Base-by-base conservation (phyloP, 257 asterid species). In the Penstemon newberryi region DNA sequence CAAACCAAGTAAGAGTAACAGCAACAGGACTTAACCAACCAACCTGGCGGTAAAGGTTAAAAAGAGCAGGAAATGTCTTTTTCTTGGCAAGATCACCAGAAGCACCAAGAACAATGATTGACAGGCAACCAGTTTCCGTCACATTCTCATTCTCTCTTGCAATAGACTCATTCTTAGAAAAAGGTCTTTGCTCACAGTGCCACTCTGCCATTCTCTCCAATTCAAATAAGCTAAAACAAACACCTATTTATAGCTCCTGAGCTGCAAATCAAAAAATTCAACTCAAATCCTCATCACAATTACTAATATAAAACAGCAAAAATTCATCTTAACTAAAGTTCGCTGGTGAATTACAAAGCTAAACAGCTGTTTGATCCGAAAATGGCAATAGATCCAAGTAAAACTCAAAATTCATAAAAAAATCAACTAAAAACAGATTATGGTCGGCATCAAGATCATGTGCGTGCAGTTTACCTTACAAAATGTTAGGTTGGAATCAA, bases 61-160 rank as follows among this genome's bases (percentile, higher is more conserved):
- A 91, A 59, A 91, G 97, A 3, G 99, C 99, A 36, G 99, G 99
- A 73, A 94, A 94, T 40, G 99, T 94, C 84, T 94, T 94, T 83
- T 91, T 94, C 79, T 94, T 94, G 71, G 99, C 99, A 81, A 94
- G 99, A 91, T 94, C 99, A 74, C 99, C 99, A 4, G 99, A 94
- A 67, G 99, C 99, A 56, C 99, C 99, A 36, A 94, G 96, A 72
- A 91, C 98, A 70, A 87, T 75, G 64, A 94, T 82, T 43, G 99
- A 89, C 53, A 94, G 96, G 74, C 85, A 78, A 10, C 96, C 96
- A 56, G 84, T 76, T 78, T 94, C 97, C 39, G 86, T 73, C 41
- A 67, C 81, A 77, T 67, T 89, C 66, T 79, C 88, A 46, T 69
- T 72, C 1, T 76, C 90, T 66, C 77, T 70, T 1, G 82, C 52